Conservation (phyloP, 2,329 filamentous ascomycete genomes). For the Penicillium sp. region DNA sequence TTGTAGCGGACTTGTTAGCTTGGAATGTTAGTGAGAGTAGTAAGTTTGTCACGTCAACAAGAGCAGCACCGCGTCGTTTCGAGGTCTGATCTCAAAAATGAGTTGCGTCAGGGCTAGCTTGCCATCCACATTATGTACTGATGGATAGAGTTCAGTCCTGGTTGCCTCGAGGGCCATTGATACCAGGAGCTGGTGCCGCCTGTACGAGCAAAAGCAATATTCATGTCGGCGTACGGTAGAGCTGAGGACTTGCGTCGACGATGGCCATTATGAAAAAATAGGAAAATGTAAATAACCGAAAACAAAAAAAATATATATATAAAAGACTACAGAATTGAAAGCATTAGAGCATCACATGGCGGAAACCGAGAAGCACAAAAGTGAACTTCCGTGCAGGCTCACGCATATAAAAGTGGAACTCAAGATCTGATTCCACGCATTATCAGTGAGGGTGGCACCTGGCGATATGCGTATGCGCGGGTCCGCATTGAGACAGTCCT, state of each 20-base stretch:
- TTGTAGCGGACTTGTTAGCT: not conserved
- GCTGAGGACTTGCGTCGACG: not conserved
- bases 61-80: not conserved
- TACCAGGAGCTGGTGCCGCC: not conserved
- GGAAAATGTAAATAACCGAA: not conserved
- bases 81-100: slow-evolving; percentile 10
- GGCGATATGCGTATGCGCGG: slow-evolving; percentile 31
- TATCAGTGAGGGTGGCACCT: slow-evolving; percentile 21
- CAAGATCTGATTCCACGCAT: slow-evolving; percentile 9
- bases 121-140: not conserved
- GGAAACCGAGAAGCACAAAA: not conserved
- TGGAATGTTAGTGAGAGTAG: not conserved
- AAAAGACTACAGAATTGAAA: not conserved
- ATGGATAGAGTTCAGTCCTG: not conserved
- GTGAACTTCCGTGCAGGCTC: slow-evolving; percentile 7
- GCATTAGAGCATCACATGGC: not conserved
- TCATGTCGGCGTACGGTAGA: not conserved
- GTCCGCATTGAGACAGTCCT: slow-evolving; percentile 17
- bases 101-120: slow-evolving; percentile 8
- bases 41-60: slow-evolving; percentile 17
- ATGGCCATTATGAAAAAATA: too few species aligned
- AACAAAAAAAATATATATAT: not conserved
- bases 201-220: not conserved
- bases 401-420: slow-evolving; percentile 9
- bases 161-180: not conserved